Evolutionary conservation across 805 yeast species (phyloP).

Genomic region (Suhomyces sp.): DNA sequence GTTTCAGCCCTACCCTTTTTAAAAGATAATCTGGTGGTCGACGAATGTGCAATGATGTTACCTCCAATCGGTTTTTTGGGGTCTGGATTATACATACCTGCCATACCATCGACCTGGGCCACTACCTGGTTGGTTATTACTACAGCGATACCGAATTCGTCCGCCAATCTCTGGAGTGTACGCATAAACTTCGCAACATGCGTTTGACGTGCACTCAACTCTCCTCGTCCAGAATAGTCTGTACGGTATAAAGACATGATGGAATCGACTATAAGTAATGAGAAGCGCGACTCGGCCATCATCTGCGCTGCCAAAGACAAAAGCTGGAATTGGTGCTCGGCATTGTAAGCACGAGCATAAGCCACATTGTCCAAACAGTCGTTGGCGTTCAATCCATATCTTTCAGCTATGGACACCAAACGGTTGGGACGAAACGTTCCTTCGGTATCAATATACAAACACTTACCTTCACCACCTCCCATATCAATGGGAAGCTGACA

Average conservation of each 20-base stretch:
- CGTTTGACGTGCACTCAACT: constrained; percentile 88
- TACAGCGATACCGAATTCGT: constrained; percentile 96
- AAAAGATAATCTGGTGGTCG: constrained; percentile 88
- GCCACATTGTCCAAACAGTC: constrained; percentile 97
- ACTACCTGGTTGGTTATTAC: constrained; percentile 92
- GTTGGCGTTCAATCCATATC: constrained; percentile 88
- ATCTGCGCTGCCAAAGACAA: constrained; percentile 87
- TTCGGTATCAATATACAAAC: constrained; percentile 93
- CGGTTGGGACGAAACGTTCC: constrained; percentile 95
- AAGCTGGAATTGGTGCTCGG: constrained; percentile 89
- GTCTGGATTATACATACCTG: constrained; percentile 81
- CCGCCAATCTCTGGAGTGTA: constrained; percentile 87
- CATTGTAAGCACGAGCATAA: constrained; percentile 94
- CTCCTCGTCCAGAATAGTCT: constrained; percentile 94
- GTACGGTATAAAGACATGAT: constrained; percentile 96
- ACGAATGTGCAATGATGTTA: constrained; percentile 93
- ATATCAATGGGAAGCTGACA: constrained; percentile 94
- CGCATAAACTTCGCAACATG: constrained; percentile 94
- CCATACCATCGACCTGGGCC: constrained; percentile 95
- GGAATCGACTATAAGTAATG: constrained; percentile 90
- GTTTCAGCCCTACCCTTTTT: constrained; percentile 90
- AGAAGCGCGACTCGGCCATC: constrained; percentile 94
- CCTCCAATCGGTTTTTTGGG: constrained; percentile 99
- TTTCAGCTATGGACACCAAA: constrained; percentile 80
- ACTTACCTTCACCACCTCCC: constrained; percentile 99